These are phyloP conservation scores for Metschnikowia similis DNA, from an alignment of 805 yeast genomes.

Conservation along the genomic window DNA sequence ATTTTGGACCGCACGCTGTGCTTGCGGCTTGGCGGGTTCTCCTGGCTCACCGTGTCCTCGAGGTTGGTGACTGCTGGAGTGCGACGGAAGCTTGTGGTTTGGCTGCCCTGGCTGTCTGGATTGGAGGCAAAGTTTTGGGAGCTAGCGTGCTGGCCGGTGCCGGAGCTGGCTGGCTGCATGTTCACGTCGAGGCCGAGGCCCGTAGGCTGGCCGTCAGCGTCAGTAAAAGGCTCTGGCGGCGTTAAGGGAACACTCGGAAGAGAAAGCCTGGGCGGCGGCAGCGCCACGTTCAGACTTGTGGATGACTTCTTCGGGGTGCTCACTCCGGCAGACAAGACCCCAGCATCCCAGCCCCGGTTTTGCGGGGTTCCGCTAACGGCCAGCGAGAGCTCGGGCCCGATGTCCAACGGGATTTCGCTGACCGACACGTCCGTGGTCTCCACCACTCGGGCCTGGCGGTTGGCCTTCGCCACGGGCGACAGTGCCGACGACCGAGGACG, in stretches of 20 bases:
- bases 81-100: constrained; percentile 13
- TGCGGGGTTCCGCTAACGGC: neutral
- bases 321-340: neutral
- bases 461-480: constrained; percentile 40
- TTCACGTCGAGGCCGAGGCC: neutral
- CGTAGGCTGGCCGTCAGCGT: neutral
- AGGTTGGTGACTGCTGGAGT: constrained; percentile 28
- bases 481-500: constrained; percentile 27
- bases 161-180: neutral
- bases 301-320: constrained; percentile 15
- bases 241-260: constrained; percentile 27
- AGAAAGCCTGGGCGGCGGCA: constrained; percentile 39
- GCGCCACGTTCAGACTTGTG: constrained; percentile 15
- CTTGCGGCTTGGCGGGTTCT: constrained; percentile 21
- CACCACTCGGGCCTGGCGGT: constrained; percentile 43
- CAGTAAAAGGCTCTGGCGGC: constrained; percentile 14
- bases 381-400: neutral
- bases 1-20: constrained; percentile 29
- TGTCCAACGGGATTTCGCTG: constrained; percentile 3
- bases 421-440: constrained; percentile 28
- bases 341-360: neutral
- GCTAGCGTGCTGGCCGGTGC: too few species aligned
- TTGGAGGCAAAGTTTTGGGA: neutral
- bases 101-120: constrained; percentile 25
- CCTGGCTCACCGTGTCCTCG: constrained; percentile 20